Base-by-base conservation (phyloP, 192 early-diverging fungal genomes). In the Ambispora gerdemannii region DNA sequence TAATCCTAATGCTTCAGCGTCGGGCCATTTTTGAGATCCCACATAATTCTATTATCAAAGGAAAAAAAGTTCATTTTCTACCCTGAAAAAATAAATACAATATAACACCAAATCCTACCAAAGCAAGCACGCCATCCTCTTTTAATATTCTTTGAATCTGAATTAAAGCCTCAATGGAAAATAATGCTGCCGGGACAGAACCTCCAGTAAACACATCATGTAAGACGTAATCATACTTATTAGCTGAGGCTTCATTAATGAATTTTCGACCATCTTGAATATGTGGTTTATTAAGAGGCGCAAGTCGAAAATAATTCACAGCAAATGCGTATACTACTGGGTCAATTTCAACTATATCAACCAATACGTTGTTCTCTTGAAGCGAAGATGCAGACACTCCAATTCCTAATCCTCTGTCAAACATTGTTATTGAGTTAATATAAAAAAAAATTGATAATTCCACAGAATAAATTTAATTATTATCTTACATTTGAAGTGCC, bases 151-250 rank as follows among this genome's bases (percentile, higher is more conserved):
- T 76, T 52, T 80, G 78, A 73, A 90, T 77, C 8, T 87, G 81
- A 59, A 75, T 63, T 4, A 94, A 63, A 0, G 90, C 88, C 70
- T 93, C 88, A 22, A 87, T 76, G 4, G 90, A 88, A 73, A 93
- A 93, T 73, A 97, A 78, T 2, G 74, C 50, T 3, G 81, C 75
- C 3, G 91, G 88, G 3, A 95, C 89, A 2, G 85, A 83, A 0
- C 95, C 95, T 50, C 94, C 94, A 0, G 93, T 93, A 74, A 97
- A 97, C n/a, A 97, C 92, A 77, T 97, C 95, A 74, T 95, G 95
- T 15, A 94, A 76, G 30, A 97, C 79, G 75, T 88, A 94, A 74
- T 95, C 92, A 76, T 95, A 97, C 32, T 74, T 77, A 38, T 59
- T 55, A 0, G 69, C 35, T 4, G 60, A 71, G 0, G 83, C 83